phyloP scores from a whole-genome alignment of 179 eudicot species.

The Silene coronaria region DNA sequence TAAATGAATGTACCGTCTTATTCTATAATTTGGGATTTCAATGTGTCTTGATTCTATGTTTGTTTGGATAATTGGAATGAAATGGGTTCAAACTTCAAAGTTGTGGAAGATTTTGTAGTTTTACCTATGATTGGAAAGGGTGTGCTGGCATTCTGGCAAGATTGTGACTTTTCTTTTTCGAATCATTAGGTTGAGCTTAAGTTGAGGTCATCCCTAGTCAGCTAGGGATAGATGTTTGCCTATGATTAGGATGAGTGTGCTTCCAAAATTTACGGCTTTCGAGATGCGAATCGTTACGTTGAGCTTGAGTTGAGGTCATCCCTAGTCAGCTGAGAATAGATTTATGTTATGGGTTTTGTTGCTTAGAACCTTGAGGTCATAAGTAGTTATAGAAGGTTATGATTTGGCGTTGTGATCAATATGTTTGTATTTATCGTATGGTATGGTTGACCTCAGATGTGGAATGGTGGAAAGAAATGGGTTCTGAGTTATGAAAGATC shows the following conservation, averaged over 20 bases:
- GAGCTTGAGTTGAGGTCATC: neutral
- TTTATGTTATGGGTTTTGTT: neutral
- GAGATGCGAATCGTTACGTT: too few relatives aligned
- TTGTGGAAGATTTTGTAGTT: neutral
- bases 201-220: neutral
- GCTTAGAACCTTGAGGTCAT: neutral
- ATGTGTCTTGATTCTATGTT: neutral
- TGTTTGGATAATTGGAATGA: neutral
- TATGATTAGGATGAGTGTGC: neutral
- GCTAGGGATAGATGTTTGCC: neutral
- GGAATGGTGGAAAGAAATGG: neutral
- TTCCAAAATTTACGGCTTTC: neutral
- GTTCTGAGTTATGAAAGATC: neutral
- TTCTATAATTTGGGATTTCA: neutral
- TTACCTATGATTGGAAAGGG: neutral
- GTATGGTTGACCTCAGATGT: neutral
- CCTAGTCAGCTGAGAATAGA: neutral
- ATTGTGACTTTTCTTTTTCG: too few relatives aligned
- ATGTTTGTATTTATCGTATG: neutral
- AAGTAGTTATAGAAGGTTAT: neutral
- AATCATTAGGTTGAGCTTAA: neutral
- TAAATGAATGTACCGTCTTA: too few relatives aligned
- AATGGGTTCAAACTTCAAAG: neutral
- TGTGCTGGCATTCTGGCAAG: too few relatives aligned
- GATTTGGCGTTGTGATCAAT: neutral